Evolutionary conservation across 2,329 filamentous ascomycete genomes (phyloP).

Genomic region (Diaporthe vaccinii): DNA sequence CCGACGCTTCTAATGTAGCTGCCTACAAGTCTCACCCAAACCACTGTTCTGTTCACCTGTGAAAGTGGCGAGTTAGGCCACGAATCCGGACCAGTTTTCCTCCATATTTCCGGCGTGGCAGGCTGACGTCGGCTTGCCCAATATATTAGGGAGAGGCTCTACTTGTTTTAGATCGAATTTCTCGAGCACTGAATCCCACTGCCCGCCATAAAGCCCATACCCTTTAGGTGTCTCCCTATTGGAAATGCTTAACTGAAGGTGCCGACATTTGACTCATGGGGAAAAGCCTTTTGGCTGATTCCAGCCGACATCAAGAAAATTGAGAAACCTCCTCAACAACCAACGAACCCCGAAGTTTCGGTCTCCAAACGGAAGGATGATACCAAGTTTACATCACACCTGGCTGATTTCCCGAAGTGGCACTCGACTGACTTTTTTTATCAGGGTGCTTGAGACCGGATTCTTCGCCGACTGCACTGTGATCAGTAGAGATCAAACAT

Average conservation of each 20-base stretch:
- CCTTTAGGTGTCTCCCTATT: background rate
- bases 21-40: background rate
- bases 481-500: background rate
- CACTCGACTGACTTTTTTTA: background rate
- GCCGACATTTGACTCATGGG: background rate
- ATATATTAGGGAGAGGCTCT: background rate
- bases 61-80: background rate
- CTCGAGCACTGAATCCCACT: background rate
- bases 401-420: background rate
- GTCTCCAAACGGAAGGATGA: background rate
- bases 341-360: fast-evolving
- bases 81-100: background rate
- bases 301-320: background rate
- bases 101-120: background rate
- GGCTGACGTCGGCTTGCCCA: background rate
- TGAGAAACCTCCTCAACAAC: background rate
- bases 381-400: background rate
- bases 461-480: background rate
- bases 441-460: background rate
- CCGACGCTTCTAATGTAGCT: background rate
- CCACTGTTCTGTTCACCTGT: background rate
- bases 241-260: background rate
- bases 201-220: background rate
- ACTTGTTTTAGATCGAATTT: background rate
- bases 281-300: no score